Base-by-base conservation (phyloP, 257 asterid genomes). In the Solanum etuberosum region DNA sequence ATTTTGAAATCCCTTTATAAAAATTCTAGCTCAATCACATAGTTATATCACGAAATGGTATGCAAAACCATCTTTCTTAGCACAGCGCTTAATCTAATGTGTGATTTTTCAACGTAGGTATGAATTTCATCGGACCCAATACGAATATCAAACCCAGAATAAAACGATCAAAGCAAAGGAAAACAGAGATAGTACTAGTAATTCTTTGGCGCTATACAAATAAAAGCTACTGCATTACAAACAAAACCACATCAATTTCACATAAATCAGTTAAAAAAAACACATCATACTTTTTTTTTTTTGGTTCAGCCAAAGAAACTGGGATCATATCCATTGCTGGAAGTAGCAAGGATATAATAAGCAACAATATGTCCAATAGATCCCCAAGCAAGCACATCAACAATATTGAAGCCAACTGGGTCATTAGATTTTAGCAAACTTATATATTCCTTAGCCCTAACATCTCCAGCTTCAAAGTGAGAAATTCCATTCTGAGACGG, bases 331-430 rank as follows among this genome's bases (percentile, higher is more conserved):
- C 99, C 99, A 76, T 97, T 97, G 96, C 95, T 92, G 0, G 99
- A 90, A n/a, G 99, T 97, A 12, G 99, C 99, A 63, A 96, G 98
- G 51, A 97, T 92, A 25, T 96, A 97, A 63, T 95, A 97, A 51
- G 99, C 99, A 15, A 97, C 98, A 54, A 97, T 95, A 51, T 97
- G 99, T 3, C 99, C 99, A 25, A 97, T 95, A 1, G 99, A 97
- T 0, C 99, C 99, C 99, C 99, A 97, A 0, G 99, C 98, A 9
- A 97, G 94, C 0, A 97, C 98, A 90, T 97, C 99, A 9, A 97
- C 99, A 38, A 97, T 94, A 94, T 97, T 97, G 71, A 97, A 97
- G 0, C 99, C 99, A 8, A 97, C 98, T 0, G 99, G 99, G 25
- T 97, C 99, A 83, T 97, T 97, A 2, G 99, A 97, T 42, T 97